Evolutionary conservation across 805 yeast genomes (phyloP), one percentile per base, ranked within the genome.

Genomic region (Millerago galiae): DNA sequence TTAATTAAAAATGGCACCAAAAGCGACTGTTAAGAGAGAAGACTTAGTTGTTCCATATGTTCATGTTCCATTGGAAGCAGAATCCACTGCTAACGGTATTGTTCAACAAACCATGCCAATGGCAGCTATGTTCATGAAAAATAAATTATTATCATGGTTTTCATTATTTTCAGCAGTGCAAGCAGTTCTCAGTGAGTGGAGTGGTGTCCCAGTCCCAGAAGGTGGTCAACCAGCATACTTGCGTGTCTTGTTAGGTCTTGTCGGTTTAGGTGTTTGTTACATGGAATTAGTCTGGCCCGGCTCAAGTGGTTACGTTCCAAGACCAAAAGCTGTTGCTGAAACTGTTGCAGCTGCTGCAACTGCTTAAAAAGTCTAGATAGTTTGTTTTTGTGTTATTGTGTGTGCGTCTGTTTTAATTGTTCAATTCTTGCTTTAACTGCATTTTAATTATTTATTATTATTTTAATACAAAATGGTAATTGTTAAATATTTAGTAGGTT

Each of bases 71-170:
- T 72, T 76, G 31, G 71, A 71, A 49, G 65, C 71, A 21, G 64
- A 74, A 26, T 52, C 65, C n/a, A 71, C 71, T 46, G 65, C 72
- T 8, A 57, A 72, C 1, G 66, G 70, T 10, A 65, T 74, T 60
- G 63, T 75, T 36, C 61, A 75, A 34, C 83, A 74, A 58, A 67
- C 81, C 14, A 71, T 79, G 63, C 83, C 84, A 27, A 75, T 79
- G 81, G 80, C 81, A 3, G 83, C 83, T 37, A 76, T 79, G 78
- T 78, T 79, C 60, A 68, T 79, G 74, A 73, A 60, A 51, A 66
- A 67, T 50, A 73, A 71, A 55, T 49, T 72, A 50, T 61, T 73
- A 52, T 65, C 76, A 28, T 75, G 83, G 83, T 62, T 79, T 17
- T 61, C 82, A 3, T 54, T 78, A 18, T 66, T 78, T 44, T 68